Percentiles rank a stretch among this genome's conserved stretches.
These are phyloP conservation scores for Scheffersomyces ergatensis DNA, from an alignment of 805 yeast genomes.

Conservation along the genomic window DNA sequence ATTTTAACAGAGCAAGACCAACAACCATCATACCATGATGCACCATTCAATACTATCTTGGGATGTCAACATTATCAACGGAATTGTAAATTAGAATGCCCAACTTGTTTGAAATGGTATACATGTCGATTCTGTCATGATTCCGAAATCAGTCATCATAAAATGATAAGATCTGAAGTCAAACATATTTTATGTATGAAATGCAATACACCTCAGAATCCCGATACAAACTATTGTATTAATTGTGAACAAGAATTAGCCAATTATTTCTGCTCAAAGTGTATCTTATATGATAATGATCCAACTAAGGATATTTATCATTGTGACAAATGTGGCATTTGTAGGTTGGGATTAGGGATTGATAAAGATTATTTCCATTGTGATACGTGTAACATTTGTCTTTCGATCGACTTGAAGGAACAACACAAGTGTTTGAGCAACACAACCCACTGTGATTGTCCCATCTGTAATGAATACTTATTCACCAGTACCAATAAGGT, in stretches of 20 bases:
- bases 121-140: constrained; percentile 88
- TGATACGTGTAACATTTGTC: constrained; percentile 83
- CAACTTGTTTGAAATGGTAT: constrained; percentile 70
- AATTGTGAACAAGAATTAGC: constrained; percentile 70
- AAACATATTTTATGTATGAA: constrained; percentile 76
- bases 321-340: constrained; percentile 90
- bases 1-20: constrained; percentile 47
- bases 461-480: constrained; percentile 88
- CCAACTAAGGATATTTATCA: constrained; percentile 79
- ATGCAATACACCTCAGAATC: constrained; percentile 73
- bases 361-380: constrained; percentile 92
- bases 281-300: constrained; percentile 84
- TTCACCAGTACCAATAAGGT: constrained; percentile 80
- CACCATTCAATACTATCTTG: constrained; percentile 38
- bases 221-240: constrained; percentile 62
- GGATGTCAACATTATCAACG: constrained; percentile 87
- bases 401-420: constrained; percentile 72
- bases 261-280: constrained; percentile 70
- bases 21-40: constrained; percentile 46
- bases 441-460: constrained; percentile 88
- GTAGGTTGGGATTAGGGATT: constrained; percentile 84
- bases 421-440: constrained; percentile 83
- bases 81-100: constrained; percentile 80
- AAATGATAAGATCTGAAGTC: constrained; percentile 54
- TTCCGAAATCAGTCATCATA: constrained; percentile 34